Evolutionary conservation across 208 protist species (phyloP).

Genomic region (Zelonia costaricensis): DNA sequence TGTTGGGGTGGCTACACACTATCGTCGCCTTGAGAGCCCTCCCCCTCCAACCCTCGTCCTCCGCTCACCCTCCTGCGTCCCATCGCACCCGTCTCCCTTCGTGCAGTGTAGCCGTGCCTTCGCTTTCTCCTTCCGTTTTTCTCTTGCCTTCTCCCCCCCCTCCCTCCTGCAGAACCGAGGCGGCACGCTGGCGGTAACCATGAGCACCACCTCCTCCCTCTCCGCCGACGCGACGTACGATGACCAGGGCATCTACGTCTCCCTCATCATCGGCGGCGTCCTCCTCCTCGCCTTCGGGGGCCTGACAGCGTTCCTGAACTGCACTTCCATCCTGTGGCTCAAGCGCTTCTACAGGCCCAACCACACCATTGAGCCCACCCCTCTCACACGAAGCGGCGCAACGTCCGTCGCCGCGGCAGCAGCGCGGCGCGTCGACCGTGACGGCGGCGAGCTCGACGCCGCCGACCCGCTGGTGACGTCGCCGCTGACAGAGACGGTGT

Average conservation of each 20-base stretch:
- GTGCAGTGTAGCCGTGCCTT: too few relatives aligned
- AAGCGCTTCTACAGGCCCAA: conserved; percentile 80
- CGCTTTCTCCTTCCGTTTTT: too few relatives aligned
- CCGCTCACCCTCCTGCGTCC: too few relatives aligned
- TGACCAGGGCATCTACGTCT: conserved; percentile 78
- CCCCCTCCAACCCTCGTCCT: too few relatives aligned
- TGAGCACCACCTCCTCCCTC: conserved; percentile 15
- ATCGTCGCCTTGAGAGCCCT: too few relatives aligned
- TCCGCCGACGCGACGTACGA: conserved; percentile 47
- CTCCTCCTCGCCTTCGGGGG: conserved; percentile 36
- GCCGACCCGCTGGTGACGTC: background rate
- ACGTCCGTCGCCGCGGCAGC: background rate
- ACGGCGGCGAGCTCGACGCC: background rate
- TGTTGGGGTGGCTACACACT: too few relatives aligned
- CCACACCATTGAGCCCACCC: conserved; percentile 58
- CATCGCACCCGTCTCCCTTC: too few relatives aligned
- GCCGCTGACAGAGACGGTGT: conserved; percentile 1
- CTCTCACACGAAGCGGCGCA: background rate
- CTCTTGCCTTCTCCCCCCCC: too few relatives aligned
- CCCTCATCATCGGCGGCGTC: conserved; percentile 40
- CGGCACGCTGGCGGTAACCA: background rate
- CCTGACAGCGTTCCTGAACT: conserved; percentile 40
- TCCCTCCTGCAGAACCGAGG: too few relatives aligned
- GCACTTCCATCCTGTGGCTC: conserved; percentile 55
- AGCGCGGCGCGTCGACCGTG: background rate